These are phyloP conservation scores for Cydonia oblonga DNA, from an alignment of 331 rosid genomes.

Conservation along the genomic window DNA sequence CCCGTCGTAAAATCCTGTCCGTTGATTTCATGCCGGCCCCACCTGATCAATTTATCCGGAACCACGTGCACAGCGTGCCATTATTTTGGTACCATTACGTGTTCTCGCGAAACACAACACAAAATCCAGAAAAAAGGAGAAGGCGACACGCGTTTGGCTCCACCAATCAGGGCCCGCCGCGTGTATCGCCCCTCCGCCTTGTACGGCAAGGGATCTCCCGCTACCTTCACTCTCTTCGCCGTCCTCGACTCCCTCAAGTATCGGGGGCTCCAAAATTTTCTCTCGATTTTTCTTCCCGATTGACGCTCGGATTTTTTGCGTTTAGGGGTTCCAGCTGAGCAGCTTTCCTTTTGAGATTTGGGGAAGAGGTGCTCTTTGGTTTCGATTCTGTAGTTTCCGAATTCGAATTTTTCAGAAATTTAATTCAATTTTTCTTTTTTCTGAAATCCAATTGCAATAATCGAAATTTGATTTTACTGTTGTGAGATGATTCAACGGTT, in stretches of 20 bases:
- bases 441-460: background rate
- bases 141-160: background rate
- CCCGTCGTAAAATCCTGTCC: background rate
- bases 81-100: background rate
- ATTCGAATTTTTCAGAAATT: background rate
- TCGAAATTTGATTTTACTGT: background rate
- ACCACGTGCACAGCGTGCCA: background rate
- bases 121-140: background rate
- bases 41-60: background rate
- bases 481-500: slow-evolving; percentile 44
- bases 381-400: background rate
- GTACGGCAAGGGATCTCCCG: background rate
- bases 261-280: background rate
- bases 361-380: background rate
- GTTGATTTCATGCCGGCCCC: background rate
- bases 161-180: background rate
- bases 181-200: background rate
- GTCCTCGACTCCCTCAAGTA: background rate
- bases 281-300: background rate
- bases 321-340: too few species aligned
- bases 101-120: background rate
- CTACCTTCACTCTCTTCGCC: background rate
- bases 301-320: background rate
- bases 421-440: background rate
- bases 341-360: too few species aligned